Evolutionary conservation across 1,139 yeast species (phyloP).

Genomic region (Taphrina pruni): DNA sequence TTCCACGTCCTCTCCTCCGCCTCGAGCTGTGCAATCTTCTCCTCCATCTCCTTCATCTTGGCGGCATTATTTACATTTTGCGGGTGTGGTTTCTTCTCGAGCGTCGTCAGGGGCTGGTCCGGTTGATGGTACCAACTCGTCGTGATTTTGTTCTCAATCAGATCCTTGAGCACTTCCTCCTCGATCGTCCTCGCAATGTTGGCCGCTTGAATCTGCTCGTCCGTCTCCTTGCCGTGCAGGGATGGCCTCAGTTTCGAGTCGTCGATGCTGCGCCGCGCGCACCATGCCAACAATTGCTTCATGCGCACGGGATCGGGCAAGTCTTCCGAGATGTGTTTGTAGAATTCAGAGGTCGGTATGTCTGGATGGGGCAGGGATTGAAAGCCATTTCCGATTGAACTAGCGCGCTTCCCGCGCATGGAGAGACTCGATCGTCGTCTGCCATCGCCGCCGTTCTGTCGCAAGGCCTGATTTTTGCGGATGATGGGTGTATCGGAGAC

Average conservation of each 20-base stretch:
- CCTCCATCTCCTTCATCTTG: constrained; percentile 58
- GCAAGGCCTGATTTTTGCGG: constrained; percentile 53
- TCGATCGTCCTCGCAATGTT: constrained; percentile 64
- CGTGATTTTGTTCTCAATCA: constrained; percentile 63
- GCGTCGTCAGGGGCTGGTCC: constrained; percentile 48
- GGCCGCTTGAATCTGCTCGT: constrained; percentile 44
- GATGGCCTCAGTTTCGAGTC: constrained; percentile 48
- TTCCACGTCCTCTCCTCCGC: constrained; percentile 41
- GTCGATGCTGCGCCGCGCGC: constrained; percentile 61
- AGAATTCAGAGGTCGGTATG: constrained; percentile 63
- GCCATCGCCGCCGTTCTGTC: constrained; percentile 49
- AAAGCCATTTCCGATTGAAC: constrained; percentile 77
- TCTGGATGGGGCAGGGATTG: constrained; percentile 70
- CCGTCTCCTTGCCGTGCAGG: constrained; percentile 28
- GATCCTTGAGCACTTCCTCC: constrained; percentile 66
- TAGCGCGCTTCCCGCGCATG: constrained; percentile 70
- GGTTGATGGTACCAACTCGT: constrained; percentile 70
- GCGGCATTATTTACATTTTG: constrained; percentile 60
- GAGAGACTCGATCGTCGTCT: constrained; percentile 50
- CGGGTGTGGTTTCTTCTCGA: constrained; percentile 60
- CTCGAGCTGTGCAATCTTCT: constrained; percentile 52
- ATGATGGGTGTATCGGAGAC: constrained; percentile 56
- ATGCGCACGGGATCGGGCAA: constrained; percentile 75
- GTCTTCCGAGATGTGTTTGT: constrained; percentile 66
- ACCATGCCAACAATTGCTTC: constrained; percentile 75